Base-by-base conservation (phyloP, 805 yeast genomes). In the Hanseniaspora occidentalis region DNA sequence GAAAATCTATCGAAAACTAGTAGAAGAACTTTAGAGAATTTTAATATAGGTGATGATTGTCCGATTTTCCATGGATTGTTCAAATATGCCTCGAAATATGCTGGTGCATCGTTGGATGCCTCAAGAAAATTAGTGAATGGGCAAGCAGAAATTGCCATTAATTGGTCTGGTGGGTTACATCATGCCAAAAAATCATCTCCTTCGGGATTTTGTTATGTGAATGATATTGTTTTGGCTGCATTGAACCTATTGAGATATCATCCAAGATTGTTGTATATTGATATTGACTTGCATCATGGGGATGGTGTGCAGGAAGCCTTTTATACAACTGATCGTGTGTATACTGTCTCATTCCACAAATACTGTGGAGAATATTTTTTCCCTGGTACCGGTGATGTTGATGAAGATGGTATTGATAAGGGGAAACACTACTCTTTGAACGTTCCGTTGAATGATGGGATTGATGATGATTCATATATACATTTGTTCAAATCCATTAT, bases 301-400 rank as follows among this genome's bases (percentile, higher is more conserved):
- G 96, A 85, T 58, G 96, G 95, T 45, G 96, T 85, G 4, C 94
- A 86, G 57, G 95, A 86, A 58, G 95, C 95, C 1, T 85, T 85
- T 52, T 86, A 85, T 57, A 75, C 94, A 24, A 83, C 95, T 1
- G 95, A 86, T 59, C 65, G 95, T 35, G 96, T 85, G 27, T 84
- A 82, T 84, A 84, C 95, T 2, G 73, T 81, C 42, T 82, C 94
- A 5, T 84, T 85, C 65, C 96, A 85, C 64, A 86, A 86, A 57
- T 86, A 84, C 56, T 69, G 73, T 48, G 95, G 95, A 19, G 92
- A 82, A 58, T 38, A 38, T 13, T 85, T 83, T 55, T 85, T 85
- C 69, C 96, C 96, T 2, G 95, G 94, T 38, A 85, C 96, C 0
- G 96, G 96, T 45, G 84, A 82, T 50, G 65, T 81, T 42, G 73